These are phyloP conservation scores for Sporothrix brasiliensis DNA, from an alignment of 2,329 filamentous ascomycete genomes.

Conservation along the genomic window DNA sequence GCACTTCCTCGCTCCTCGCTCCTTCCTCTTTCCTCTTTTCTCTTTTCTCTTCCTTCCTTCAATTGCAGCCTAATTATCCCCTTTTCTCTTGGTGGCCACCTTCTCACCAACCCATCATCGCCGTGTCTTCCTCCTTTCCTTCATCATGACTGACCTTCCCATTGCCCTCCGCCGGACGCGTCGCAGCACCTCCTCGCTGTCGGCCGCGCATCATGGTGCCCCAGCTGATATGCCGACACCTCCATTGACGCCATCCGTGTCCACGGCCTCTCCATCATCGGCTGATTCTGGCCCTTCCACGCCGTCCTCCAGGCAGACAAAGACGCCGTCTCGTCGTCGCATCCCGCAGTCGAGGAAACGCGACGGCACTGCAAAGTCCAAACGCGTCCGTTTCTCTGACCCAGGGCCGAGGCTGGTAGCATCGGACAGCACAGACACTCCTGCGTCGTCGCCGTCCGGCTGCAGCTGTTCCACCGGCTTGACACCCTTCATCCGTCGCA, in stretches of 20 bases:
- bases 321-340: constrained; percentile 38
- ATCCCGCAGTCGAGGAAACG: constrained; percentile 42
- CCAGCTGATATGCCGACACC: constrained; percentile 3
- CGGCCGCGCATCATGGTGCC: constrained; percentile 28
- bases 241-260: constrained; percentile 38
- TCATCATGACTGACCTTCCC: constrained; percentile 49
- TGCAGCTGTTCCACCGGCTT: constrained; percentile 52
- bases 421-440: constrained; percentile 1
- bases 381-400: constrained; percentile 63
- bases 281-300: neutral
- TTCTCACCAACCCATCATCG: neutral
- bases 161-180: constrained; percentile 60
- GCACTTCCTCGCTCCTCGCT: neutral
- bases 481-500: constrained; percentile 60
- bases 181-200: constrained; percentile 46
- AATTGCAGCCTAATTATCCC: neutral
- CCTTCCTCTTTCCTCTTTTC: neutral
- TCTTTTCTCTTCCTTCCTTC: neutral
- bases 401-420: constrained; percentile 45
- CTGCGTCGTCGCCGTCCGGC: constrained; percentile 37
- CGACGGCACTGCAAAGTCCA: constrained; percentile 37
- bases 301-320: constrained; percentile 32
- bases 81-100: neutral
- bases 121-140: neutral
- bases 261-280: neutral